These are phyloP conservation scores for Irpex lacteus DNA, from an alignment of 1,284 basidiomycete species.

Conservation along the genomic window DNA sequence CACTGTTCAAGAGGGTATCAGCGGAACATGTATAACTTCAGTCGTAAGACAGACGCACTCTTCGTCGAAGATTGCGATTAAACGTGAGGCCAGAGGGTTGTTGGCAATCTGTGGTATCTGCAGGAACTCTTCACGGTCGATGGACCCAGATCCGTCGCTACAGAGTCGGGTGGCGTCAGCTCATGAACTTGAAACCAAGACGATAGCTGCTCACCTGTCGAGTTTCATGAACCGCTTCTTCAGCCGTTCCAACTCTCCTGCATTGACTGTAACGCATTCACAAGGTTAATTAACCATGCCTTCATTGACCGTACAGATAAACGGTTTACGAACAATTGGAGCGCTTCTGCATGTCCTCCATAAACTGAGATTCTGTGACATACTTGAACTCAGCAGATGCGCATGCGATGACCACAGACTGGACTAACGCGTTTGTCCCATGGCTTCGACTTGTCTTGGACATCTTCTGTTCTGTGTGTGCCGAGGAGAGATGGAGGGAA, in stretches of 20 bases:
- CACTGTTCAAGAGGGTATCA: conserved; percentile 44
- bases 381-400: conserved; percentile 10
- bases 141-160: conserved; percentile 94
- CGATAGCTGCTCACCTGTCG: conserved; percentile 59
- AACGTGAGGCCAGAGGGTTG: conserved; percentile 93
- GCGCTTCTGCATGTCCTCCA: conserved; percentile 91
- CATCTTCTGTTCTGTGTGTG: conserved; percentile 1
- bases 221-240: conserved; percentile 99
- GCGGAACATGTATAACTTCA: neutral
- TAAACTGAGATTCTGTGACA: conserved; percentile 77
- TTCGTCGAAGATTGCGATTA: conserved; percentile 99
- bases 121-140: conserved; percentile 98
- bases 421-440: conserved; percentile 78
- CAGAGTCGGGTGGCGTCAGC: neutral
- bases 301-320: conserved; percentile 8
- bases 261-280: conserved; percentile 66
- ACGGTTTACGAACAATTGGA: conserved; percentile 76
- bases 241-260: conserved; percentile 86
- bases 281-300: conserved; percentile 4
- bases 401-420: conserved; percentile 12
- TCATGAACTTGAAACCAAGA: neutral
- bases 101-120: conserved; percentile 99
- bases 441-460: conserved; percentile 26
- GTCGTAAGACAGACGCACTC: conserved; percentile 61
- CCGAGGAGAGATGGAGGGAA: neutral